These are phyloP conservation scores for Fusarium abutilonis DNA, from an alignment of 2,329 filamentous ascomycete species.

Conservation along the genomic window DNA sequence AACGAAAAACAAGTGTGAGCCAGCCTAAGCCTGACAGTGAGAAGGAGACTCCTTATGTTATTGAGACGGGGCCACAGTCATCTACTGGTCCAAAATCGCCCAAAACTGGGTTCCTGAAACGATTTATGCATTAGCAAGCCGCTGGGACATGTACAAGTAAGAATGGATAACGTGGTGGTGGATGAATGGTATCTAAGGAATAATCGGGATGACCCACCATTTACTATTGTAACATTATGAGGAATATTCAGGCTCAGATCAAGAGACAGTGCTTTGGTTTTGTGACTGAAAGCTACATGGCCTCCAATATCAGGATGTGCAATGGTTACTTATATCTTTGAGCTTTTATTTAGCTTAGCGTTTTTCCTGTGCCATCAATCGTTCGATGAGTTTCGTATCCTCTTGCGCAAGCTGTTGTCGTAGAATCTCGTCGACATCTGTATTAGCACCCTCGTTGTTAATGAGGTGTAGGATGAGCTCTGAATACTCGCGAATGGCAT, in stretches of 20 bases:
- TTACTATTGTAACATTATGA: slow-evolving; percentile 27
- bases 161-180: neutral
- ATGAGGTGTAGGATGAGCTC: slow-evolving; percentile 65
- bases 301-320: neutral
- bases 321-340: neutral
- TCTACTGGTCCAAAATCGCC: slow-evolving; percentile 47
- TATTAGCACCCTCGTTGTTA: slow-evolving; percentile 45
- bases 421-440: slow-evolving; percentile 52
- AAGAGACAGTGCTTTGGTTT: slow-evolving; percentile 13
- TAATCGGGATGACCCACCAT: slow-evolving; percentile 31
- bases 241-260: slow-evolving; percentile 22
- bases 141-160: neutral
- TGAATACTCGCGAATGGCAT: slow-evolving; percentile 69
- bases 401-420: slow-evolving; percentile 58
- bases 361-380: slow-evolving; percentile 59
- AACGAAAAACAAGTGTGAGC: slow-evolving; percentile 51
- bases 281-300: neutral
- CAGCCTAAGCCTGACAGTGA: slow-evolving; percentile 42
- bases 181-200: slow-evolving; percentile 7
- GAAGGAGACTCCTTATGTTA: slow-evolving; percentile 19
- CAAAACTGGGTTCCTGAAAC: slow-evolving; percentile 54
- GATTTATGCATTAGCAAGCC: slow-evolving; percentile 55
- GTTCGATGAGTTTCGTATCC: slow-evolving; percentile 61
- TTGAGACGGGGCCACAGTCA: slow-evolving; percentile 10
- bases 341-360: slow-evolving; percentile 31